Conservation (phyloP, 1,139 yeast genomes). For the Hanseniaspora uvarum region DNA sequence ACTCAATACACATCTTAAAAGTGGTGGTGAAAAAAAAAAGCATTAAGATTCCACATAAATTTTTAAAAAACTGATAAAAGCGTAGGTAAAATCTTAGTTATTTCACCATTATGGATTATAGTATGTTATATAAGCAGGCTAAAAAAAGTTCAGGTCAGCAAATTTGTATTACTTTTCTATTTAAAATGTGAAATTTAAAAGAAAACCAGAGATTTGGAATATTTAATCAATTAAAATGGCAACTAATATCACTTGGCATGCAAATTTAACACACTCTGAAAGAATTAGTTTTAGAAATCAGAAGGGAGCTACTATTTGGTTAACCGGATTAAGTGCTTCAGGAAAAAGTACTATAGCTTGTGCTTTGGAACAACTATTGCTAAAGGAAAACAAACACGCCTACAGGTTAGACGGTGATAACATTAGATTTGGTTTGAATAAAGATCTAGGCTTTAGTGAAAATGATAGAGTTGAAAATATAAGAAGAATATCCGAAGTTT, state of each 20-base stretch:
- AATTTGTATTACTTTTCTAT: too few species aligned
- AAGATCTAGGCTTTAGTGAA: slow-evolving; percentile 87
- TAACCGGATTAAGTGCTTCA: slow-evolving; percentile 88
- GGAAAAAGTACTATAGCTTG: slow-evolving; percentile 94
- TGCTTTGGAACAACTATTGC: slow-evolving; percentile 74
- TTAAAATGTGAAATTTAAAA: too few species aligned
- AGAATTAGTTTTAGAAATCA: slow-evolving; percentile 64
- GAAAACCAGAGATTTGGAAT: background rate
- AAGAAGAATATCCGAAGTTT: slow-evolving; percentile 86
- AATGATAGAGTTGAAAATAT: slow-evolving; percentile 88
- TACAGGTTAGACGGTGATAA: slow-evolving; percentile 94
- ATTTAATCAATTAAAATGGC: slow-evolving; percentile 47
- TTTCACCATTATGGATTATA: background rate
- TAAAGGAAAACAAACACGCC: slow-evolving; percentile 56
- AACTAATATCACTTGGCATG: slow-evolving; percentile 93
- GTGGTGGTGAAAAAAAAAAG: slow-evolving; percentile 3
- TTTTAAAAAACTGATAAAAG: background rate
- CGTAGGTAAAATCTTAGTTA: background rate
- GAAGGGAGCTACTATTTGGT: slow-evolving; percentile 84
- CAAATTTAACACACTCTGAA: slow-evolving; percentile 73
- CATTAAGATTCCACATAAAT: background rate
- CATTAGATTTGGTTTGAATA: slow-evolving; percentile 84
- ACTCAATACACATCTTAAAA: background rate
- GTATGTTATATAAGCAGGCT: background rate
- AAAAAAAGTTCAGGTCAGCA: background rate